Evolutionary conservation across 139 green algal species (phyloP).

Genomic region (Zygnema circumcarinatum): DNA sequence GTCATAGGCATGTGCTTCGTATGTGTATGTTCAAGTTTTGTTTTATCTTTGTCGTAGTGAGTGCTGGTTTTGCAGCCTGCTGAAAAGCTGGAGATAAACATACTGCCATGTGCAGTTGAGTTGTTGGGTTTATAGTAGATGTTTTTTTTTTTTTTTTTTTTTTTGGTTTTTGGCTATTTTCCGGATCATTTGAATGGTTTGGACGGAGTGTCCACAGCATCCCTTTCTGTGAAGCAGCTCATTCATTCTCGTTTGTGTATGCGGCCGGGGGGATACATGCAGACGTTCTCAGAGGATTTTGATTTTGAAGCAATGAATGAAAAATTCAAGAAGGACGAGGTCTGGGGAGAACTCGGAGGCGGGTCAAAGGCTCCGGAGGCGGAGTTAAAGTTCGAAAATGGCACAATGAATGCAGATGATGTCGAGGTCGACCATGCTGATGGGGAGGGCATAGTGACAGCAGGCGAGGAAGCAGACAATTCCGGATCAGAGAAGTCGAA

Average conservation of each 20-base stretch:
- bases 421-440: slow-evolving; percentile 12
- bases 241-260: no score
- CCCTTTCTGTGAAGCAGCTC: no score
- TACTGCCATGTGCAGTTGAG: no score
- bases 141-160: slow-evolving; percentile 10
- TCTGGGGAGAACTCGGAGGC: slow-evolving; percentile 55
- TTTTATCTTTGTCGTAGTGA: no score
- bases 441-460: not conserved
- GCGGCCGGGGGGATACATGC: slow-evolving; percentile 9
- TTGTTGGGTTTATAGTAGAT: not conserved
- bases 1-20: no score
- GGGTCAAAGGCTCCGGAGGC: slow-evolving; percentile 12
- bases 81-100: no score
- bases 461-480: slow-evolving; percentile 8
- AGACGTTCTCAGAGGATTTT: slow-evolving; percentile 63
- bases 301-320: slow-evolving; percentile 64
- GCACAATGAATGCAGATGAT: not conserved
- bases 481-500: not conserved
- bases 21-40: no score
- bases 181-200: no score
- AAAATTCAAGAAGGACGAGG: slow-evolving; percentile 66
- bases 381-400: not conserved
- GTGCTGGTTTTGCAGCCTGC: no score
- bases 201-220: no score
- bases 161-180: no score